phyloP scores from a whole-genome alignment of 805 yeast species.

The Saccharomycopsis sp. region DNA sequence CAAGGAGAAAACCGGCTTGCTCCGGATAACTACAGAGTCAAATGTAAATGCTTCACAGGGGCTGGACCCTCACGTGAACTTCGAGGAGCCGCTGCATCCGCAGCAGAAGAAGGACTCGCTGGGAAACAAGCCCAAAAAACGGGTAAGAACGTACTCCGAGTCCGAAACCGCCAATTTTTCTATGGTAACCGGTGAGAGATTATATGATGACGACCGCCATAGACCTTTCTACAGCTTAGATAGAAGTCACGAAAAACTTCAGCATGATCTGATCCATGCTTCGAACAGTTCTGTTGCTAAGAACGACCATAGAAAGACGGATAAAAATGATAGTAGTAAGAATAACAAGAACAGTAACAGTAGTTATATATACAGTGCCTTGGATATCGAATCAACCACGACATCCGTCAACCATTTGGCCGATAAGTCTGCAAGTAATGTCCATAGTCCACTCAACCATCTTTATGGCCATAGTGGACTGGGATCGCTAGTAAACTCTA shows the following conservation, averaged over 20 bases:
- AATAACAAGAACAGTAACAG: background rate
- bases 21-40: slow-evolving; percentile 13
- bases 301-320: background rate
- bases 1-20: slow-evolving; percentile 2
- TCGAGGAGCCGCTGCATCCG: no score
- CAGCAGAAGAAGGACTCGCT: no score
- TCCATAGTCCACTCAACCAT: no score
- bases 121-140: slow-evolving; percentile 1
- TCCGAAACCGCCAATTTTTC: slow-evolving; percentile 58
- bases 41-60: background rate
- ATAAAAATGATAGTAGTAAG: background rate
- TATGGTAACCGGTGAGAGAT: slow-evolving; percentile 44
- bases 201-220: slow-evolving; percentile 47
- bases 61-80: background rate
- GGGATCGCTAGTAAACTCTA: no score
- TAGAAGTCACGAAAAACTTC: slow-evolving; percentile 15
- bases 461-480: no score
- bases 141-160: slow-evolving; percentile 51
- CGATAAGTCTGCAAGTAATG: no score
- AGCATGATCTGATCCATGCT: slow-evolving; percentile 19
- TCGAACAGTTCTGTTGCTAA: background rate
- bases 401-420: no score
- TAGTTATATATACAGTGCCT: slow-evolving; percentile 2
- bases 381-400: slow-evolving; percentile 16
- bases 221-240: slow-evolving; percentile 32